phyloP scores from a whole-genome alignment of 116 monocot species.

The Phalaenopsis hybrid region DNA sequence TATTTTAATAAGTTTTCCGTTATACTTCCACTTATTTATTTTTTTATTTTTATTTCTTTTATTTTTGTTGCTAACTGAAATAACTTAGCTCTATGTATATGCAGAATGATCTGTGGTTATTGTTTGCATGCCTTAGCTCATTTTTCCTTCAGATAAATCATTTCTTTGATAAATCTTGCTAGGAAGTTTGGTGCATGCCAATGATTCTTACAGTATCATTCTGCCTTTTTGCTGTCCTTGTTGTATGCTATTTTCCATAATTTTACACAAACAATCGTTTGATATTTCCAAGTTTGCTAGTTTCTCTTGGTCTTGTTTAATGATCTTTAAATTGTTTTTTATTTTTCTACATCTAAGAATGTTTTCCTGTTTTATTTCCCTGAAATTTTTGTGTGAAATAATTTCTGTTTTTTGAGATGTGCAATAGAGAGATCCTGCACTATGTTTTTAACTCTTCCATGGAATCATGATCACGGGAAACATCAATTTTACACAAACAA shows the following conservation, averaged over 20 bases:
- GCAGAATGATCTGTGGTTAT: neutral
- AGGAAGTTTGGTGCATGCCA: neutral
- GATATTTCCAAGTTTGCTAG: too few relatives aligned
- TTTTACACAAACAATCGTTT: neutral
- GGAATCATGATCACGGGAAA: neutral
- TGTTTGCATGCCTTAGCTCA: neutral
- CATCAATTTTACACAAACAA: neutral
- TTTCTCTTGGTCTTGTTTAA: too few relatives aligned
- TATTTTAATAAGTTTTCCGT: neutral
- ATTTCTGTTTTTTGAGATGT: neutral
- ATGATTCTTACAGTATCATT: neutral
- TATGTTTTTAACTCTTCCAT: neutral
- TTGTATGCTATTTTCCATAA: neutral
- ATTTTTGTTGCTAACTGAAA: neutral
- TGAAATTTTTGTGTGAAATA: neutral
- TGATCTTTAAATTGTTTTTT: too few relatives aligned
- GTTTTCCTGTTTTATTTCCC: neutral
- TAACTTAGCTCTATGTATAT: neutral
- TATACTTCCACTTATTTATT: neutral
- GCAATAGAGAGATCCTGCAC: neutral
- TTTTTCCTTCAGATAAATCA: too few relatives aligned
- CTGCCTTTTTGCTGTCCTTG: neutral
- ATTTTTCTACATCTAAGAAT: neutral
- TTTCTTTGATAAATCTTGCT: too few relatives aligned
- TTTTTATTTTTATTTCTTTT: neutral